Conservation (phyloP, 2,329 filamentous ascomycete species). For the Ophiosphaerella narmari region DNA sequence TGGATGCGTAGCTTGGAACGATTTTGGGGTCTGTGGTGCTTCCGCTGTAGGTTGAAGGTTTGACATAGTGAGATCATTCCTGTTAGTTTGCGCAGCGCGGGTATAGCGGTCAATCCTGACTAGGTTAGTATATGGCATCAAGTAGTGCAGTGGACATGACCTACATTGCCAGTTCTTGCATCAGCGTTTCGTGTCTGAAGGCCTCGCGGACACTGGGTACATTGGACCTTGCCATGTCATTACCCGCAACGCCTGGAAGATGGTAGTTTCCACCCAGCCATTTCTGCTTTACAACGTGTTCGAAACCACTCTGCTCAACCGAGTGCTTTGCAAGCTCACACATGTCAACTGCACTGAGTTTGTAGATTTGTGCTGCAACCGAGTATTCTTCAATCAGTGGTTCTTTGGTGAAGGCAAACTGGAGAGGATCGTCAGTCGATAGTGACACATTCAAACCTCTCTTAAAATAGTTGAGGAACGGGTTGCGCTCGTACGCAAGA, state of each 20-base stretch:
- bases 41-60: constrained; percentile 37
- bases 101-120: constrained; percentile 51
- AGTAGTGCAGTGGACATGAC: constrained; percentile 34
- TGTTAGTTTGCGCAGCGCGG: constrained; percentile 34
- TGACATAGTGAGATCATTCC: constrained; percentile 38
- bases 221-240: constrained; percentile 94
- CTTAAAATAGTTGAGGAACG: constrained; percentile 93
- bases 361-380: constrained; percentile 97
- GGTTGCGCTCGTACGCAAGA: constrained; percentile 94
- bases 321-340: constrained; percentile 97
- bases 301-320: constrained; percentile 92
- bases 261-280: constrained; percentile 85
- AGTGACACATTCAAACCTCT: constrained; percentile 93
- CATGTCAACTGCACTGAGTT: constrained; percentile 96
- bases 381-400: constrained; percentile 98
- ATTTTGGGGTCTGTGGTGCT: constrained; percentile 36
- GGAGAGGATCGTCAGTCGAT: constrained; percentile 93
- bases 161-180: constrained; percentile 84
- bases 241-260: constrained; percentile 79
- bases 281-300: constrained; percentile 83
- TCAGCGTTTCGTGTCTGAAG: constrained; percentile 83
- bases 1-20: constrained; percentile 35
- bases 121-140: constrained; percentile 3
- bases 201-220: constrained; percentile 91
- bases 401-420: constrained; percentile 98